These are phyloP conservation scores for Leccinum fibrillosum DNA, from an alignment of 768 basidiomycete species.

Conservation along the genomic window DNA sequence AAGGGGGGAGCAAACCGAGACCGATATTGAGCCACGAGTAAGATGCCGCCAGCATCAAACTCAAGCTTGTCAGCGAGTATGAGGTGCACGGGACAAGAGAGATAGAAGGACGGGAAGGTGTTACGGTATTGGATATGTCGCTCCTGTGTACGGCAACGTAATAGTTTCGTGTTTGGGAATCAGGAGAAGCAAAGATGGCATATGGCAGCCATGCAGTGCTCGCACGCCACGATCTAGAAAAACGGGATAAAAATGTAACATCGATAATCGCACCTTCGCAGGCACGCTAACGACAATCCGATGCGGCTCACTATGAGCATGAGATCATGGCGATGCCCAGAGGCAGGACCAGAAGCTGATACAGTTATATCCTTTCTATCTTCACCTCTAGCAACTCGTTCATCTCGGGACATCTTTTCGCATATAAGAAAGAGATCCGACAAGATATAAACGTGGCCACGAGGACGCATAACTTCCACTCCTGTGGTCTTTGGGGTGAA, in stretches of 20 bases:
- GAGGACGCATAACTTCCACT: constrained; percentile 66
- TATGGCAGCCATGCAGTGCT: constrained; percentile 17
- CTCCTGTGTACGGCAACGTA: constrained; percentile 24
- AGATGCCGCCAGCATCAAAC: constrained; percentile 12
- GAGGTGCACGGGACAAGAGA: constrained; percentile 2
- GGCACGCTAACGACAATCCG: constrained; percentile 7
- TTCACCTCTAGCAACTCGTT: constrained; percentile 46
- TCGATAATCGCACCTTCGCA: constrained; percentile 14
- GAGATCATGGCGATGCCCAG: constrained; percentile 21
- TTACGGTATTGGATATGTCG: background rate
- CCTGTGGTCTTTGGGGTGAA: constrained; percentile 78
- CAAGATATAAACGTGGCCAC: constrained; percentile 83
- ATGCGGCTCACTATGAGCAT: constrained; percentile 8
- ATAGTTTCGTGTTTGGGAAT: constrained; percentile 18
- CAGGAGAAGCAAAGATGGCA: constrained; percentile 23
- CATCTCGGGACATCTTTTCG: constrained; percentile 74
- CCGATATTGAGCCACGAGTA: background rate
- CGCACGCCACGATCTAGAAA: constrained; percentile 8
- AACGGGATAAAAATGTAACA: constrained; percentile 14
- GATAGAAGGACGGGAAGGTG: constrained; percentile 10
- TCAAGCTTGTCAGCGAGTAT: constrained; percentile 14
- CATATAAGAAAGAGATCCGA: constrained; percentile 92
- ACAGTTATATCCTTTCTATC: constrained; percentile 68
- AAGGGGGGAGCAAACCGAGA: constrained; percentile 1
- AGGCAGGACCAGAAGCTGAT: constrained; percentile 26